Evolutionary conservation across 2,329 filamentous ascomycete genomes (phyloP), one percentile per base, ranked within the genome.

Genomic region (Capronia coronata): DNA sequence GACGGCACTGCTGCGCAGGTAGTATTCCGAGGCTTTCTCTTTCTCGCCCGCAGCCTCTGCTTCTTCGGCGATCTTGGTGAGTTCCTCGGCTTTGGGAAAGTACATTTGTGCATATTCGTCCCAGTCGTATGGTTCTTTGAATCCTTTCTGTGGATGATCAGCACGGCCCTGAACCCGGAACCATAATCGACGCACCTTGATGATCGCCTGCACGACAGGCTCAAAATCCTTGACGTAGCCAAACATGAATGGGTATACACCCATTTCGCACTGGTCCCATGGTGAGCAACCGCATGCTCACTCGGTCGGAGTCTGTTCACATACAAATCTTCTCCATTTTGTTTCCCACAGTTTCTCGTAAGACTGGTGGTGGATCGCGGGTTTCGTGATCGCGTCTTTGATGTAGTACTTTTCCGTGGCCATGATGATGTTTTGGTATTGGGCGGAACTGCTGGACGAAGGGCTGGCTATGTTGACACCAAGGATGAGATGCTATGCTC

Each of bases 181-280:
- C 30, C 29, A 19, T 30, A 14, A 55, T 54, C 52, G 11, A 21
- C 62, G 43, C 64, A 78, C 76, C 54, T 75, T 66, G 41, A 83
- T 77, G 38, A 89, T 69, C 48, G 77, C 68, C n/a, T 76, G 64
- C 43, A 86, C 85, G 25, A 89, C 74, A 14, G 82, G 83, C 59
- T 79, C 75, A 62, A 90, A 87, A 66, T 89, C 85, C 47, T 79
- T 73, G 51, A 77, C 76, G 3, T 73, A 70, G 37, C 82, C 80
- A 67, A 88, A 86, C 72, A 88, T 86, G 73, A 89, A 90, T 0
- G 83, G 82, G 60, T 86, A 86, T 7, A 87, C 73, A 49, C 79
- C 75, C 67, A 80, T 81, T 29, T 67, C 65, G 64, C 77, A 80
- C 73, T 75, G 52, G 30, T 6, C 18, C 23, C 2, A 46, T 32